phyloP scores from a whole-genome alignment of 116 monocot genomes.

The Trichopus zeylanicus region DNA sequence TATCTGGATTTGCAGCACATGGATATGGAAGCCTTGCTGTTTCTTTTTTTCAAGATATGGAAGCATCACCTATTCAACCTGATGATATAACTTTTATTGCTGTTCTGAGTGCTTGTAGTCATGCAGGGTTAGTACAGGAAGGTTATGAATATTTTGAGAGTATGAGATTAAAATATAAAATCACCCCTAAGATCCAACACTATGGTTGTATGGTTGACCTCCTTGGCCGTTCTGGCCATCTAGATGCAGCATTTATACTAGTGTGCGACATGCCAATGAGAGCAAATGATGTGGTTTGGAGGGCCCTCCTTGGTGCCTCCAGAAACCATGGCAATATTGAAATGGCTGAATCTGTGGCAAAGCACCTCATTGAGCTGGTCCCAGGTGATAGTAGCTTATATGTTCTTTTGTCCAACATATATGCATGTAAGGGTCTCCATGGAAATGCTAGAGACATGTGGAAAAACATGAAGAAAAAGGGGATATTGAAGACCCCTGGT shows the following conservation, averaged over 20 bases:
- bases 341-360: slow-evolving; percentile 28
- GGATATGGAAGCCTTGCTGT: slow-evolving; percentile 29
- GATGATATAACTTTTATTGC: slow-evolving; percentile 34
- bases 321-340: slow-evolving; percentile 22
- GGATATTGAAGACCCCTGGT: slow-evolving; percentile 25
- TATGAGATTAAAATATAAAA: slow-evolving; percentile 27
- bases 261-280: slow-evolving; percentile 21
- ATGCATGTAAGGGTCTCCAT: slow-evolving; percentile 12
- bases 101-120: slow-evolving; percentile 44
- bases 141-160: slow-evolving; percentile 24
- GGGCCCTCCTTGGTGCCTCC: slow-evolving; percentile 25
- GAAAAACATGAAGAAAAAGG: slow-evolving; percentile 24
- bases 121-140: slow-evolving; percentile 25
- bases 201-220: slow-evolving; percentile 52
- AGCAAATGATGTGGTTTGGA: slow-evolving; percentile 36
- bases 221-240: slow-evolving; percentile 26
- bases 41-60: slow-evolving; percentile 28
- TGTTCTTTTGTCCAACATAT: slow-evolving; percentile 35
- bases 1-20: slow-evolving; percentile 35
- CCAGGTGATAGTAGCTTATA: slow-evolving; percentile 34
- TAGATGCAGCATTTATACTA: slow-evolving; percentile 24
- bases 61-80: slow-evolving; percentile 15
- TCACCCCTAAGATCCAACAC: slow-evolving; percentile 28
- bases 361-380: slow-evolving; percentile 16
- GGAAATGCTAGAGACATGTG: slow-evolving; percentile 18